Base-by-base conservation (phyloP, 805 yeast genomes). In the Candida arabinofermentans region DNA sequence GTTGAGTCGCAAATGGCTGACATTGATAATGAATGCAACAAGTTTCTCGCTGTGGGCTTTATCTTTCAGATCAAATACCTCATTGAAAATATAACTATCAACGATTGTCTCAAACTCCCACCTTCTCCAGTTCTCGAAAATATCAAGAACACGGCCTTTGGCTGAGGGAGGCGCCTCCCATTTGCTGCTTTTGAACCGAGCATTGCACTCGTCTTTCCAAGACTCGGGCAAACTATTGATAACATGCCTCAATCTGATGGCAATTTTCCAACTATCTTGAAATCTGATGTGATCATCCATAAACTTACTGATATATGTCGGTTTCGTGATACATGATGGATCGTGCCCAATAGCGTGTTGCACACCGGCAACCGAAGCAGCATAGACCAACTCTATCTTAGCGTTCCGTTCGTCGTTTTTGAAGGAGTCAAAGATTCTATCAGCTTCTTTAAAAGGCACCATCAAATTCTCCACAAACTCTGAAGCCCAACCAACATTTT, bases 241-340 rank as follows among this genome's bases (percentile, higher is more conserved):
- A 18, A 90, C 76, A 57, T 91, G 95, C 24, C 97, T 72, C 33
- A 93, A 62, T 27, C 96, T 71, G 2, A 88, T 79, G 33, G 87
- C 69, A 17, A 90, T 74, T 53, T 87, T 85, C 99, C 99, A 93
- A 53, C 95, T 79, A 50, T 88, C 86, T 46, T 79, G 77, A 19
- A 82, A 77, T 48, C 99, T 69, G 2, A 88, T 79, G 62, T 90
- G 97, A 19, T 80, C 75, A 16, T 72, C 70, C 2, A 82, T 74
- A 3, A 89, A 74, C 40, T 96, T 70, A 36, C 87, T 75, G 24
- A 88, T 78, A 52, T 85, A 81, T 0, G 96, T 83, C 0, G 97
- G 96, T 39, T 88, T 83, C 1, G 97, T 90, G 39, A 91, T 73
- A 16, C 89, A 96, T 5, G 86, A 79, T 0, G 98, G 95, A 54